A percentile compares a stretch with the other conserved stretches of the same genome.
Evolutionary conservation across 1,139 yeast genomes (phyloP).

Genomic region (Citeromyces hawaiiensis): DNA sequence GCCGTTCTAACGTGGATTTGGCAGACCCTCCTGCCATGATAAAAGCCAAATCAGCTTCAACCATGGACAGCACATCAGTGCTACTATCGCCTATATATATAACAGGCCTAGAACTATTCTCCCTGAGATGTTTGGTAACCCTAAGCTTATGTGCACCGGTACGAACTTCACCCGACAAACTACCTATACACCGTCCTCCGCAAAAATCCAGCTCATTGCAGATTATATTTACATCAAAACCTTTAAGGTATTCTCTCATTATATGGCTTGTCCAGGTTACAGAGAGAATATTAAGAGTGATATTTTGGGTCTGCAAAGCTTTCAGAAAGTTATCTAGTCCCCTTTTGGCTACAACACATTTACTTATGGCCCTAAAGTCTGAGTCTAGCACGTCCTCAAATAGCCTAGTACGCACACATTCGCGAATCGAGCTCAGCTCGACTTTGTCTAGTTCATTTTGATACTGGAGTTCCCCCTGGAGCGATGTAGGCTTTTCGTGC

Average conservation of each 20-base stretch:
- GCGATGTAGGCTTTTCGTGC: conserved; percentile 14
- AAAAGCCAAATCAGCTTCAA: conserved; percentile 35
- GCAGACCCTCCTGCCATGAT: conserved; percentile 27
- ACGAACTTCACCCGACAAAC: conserved; percentile 22
- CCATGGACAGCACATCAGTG: conserved; percentile 44
- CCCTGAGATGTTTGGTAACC: conserved; percentile 9
- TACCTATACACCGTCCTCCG: conserved; percentile 25
- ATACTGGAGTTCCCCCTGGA: conserved; percentile 26
- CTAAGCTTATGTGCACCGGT: conserved; percentile 45
- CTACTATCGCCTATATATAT: conserved; percentile 56
- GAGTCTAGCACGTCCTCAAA: conserved; percentile 39
- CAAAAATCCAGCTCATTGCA: conserved; percentile 37
- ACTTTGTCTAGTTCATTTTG: conserved; percentile 30
- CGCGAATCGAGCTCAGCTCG: conserved; percentile 37
- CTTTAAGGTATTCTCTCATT: conserved; percentile 29
- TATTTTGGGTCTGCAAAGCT: conserved; percentile 5
- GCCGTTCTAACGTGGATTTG: conserved; percentile 8
- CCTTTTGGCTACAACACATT: conserved; percentile 1
- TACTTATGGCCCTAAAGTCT: conserved; percentile 20
- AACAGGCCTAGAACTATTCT: conserved; percentile 6
- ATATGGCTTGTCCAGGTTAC: conserved; percentile 52
- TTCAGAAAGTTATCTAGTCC: no score
- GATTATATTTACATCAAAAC: conserved; percentile 18
- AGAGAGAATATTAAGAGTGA: conserved; percentile 34
- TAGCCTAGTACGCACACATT: conserved; percentile 24